Conservation (phyloP, 176 grass and related monocot species). For the Hordeum vulgare region DNA sequence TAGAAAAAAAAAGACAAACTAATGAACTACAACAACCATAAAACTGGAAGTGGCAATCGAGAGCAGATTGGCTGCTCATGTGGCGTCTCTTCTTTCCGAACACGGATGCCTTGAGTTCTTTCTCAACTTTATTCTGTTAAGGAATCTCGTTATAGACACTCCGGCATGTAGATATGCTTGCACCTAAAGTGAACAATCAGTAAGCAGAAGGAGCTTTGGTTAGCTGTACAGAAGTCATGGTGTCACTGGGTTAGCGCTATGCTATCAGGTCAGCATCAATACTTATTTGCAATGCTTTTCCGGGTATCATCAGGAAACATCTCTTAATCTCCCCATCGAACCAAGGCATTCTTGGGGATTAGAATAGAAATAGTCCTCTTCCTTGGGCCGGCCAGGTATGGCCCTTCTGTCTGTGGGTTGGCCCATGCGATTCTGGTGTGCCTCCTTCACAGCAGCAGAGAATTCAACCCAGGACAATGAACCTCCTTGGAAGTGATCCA, state of each 20-base stretch:
- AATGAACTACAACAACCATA: constrained; percentile 18
- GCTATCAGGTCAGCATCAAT: background rate
- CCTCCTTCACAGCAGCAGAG: constrained; percentile 57
- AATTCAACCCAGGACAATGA: constrained; percentile 68
- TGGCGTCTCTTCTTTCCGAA: constrained; percentile 2
- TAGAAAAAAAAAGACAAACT: background rate
- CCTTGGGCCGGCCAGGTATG: constrained; percentile 66
- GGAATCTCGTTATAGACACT: background rate
- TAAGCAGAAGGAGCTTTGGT: background rate
- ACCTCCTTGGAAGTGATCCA: constrained; percentile 68
- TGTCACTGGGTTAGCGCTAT: background rate
- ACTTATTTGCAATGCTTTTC: background rate
- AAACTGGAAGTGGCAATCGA: background rate
- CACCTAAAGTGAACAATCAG: constrained; percentile 21
- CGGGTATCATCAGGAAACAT: constrained; percentile 8
- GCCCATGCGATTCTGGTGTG: constrained; percentile 65
- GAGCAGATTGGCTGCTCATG: constrained; percentile 8
- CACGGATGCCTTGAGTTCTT: background rate
- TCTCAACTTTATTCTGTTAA: constrained; percentile 33
- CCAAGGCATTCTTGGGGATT: constrained; percentile 82
- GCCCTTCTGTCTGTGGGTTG: constrained; percentile 55
- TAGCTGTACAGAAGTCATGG: constrained; percentile 28
- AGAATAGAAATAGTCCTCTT: constrained; percentile 94
- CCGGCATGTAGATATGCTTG: constrained; percentile 13
- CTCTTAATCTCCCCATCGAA: constrained; percentile 9